Conservation (phyloP, 164 flowering plant species). For the Protea cynaroides region DNA sequence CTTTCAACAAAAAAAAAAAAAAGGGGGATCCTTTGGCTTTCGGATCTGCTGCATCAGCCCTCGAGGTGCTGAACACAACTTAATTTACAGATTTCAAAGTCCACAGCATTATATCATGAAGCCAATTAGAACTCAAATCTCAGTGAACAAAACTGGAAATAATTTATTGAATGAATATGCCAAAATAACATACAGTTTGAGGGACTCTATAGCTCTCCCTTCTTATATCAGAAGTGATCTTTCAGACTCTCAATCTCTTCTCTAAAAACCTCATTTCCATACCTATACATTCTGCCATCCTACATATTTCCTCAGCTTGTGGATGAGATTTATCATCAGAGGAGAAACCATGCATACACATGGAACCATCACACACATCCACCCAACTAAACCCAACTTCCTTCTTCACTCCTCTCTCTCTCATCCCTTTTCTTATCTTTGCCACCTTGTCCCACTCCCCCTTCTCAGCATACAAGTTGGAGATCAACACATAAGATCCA, state of each 20-base stretch:
- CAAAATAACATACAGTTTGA: no score
- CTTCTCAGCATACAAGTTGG: constrained; percentile 81
- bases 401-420: constrained; percentile 62
- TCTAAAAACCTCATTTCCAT: constrained; percentile 45
- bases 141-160: no score
- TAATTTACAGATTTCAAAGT: no score
- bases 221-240: no score
- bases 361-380: constrained; percentile 50
- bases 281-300: constrained; percentile 47
- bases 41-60: no score
- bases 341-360: constrained; percentile 59
- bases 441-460: constrained; percentile 90
- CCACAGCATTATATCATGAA: no score
- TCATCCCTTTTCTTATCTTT: constrained; percentile 64
- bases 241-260: neutral
- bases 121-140: no score
- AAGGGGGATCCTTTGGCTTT: no score
- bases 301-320: constrained; percentile 45
- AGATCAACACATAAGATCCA: constrained; percentile 76
- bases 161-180: no score
- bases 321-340: constrained; percentile 76
- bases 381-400: constrained; percentile 92
- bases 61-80: no score
- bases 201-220: no score
- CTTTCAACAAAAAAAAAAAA: no score